Conservation (phyloP, 164 flowering plant species). For the Saururus chinensis region DNA sequence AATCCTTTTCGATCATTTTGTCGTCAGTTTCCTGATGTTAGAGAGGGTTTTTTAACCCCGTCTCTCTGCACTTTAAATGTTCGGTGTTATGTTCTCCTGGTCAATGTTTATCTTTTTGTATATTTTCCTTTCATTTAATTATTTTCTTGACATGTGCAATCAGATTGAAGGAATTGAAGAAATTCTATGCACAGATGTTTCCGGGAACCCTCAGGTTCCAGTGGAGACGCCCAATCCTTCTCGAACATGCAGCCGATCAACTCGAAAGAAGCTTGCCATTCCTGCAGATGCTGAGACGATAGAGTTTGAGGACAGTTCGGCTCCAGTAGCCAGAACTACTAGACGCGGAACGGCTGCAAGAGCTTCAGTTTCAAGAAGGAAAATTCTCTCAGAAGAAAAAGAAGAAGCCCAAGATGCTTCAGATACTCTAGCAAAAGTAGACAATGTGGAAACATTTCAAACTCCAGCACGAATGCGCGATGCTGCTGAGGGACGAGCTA, state of each 20-base stretch:
- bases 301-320: slow-evolving; percentile 2
- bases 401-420: not conserved
- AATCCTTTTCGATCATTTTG: not conserved
- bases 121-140: not conserved
- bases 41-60: not conserved
- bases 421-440: not conserved
- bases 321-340: slow-evolving; percentile 4
- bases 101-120: not conserved
- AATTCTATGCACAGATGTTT: not conserved
- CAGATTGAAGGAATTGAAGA: slow-evolving; percentile 23
- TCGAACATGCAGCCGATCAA: slow-evolving; percentile 6
- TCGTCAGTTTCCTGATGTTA: too few relatives aligned
- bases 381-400: slow-evolving; percentile 4
- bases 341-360: slow-evolving; percentile 5
- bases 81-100: not conserved
- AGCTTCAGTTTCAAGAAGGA: slow-evolving; percentile 5
- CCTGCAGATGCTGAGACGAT: slow-evolving; percentile 1
- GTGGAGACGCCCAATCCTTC: slow-evolving; percentile 6
- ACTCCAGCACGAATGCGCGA: slow-evolving; percentile 6
- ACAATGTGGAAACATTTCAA: not conserved
- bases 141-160: not conserved
- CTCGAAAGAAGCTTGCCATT: slow-evolving; percentile 5
- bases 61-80: not conserved
- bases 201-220: not conserved
- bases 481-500: slow-evolving; percentile 4